Evolutionary conservation across 331 rosid genomes (phyloP).

Genomic region (Malus hybrid): DNA sequence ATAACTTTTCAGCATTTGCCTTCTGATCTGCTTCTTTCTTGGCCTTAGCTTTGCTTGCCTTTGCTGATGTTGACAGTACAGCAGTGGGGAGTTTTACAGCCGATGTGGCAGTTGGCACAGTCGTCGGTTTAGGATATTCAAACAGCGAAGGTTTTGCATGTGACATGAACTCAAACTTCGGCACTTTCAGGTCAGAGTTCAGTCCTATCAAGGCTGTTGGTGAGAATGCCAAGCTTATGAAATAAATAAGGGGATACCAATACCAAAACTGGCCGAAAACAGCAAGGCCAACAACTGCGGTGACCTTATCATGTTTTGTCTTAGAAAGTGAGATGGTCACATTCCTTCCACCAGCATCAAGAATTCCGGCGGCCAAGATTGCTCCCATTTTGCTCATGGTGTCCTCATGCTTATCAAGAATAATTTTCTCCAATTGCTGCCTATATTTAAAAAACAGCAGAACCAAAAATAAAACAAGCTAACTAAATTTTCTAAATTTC

Average conservation of each 20-base stretch:
- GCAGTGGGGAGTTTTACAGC: slow-evolving; percentile 96
- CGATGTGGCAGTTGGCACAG: slow-evolving; percentile 57
- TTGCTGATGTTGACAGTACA: slow-evolving; percentile 90
- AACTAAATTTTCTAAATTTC: not conserved
- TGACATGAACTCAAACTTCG: slow-evolving; percentile 83
- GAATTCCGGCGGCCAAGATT: slow-evolving; percentile 93
- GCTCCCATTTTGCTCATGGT: slow-evolving; percentile 99
- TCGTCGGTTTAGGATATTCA: slow-evolving; percentile 88
- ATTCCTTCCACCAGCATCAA: slow-evolving; percentile 98
- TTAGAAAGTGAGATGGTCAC: slow-evolving; percentile 85
- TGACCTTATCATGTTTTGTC: slow-evolving; percentile 88
- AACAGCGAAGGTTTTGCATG: slow-evolving; percentile 91
- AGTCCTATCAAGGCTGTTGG: slow-evolving; percentile 92
- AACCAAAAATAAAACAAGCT: not conserved
- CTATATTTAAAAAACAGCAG: slow-evolving; percentile 20
- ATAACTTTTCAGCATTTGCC: slow-evolving; percentile 56
- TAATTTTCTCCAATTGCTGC: slow-evolving; percentile 93
- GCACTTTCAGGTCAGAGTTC: slow-evolving; percentile 84
- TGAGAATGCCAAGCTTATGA: slow-evolving; percentile 82
- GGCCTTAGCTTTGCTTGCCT: slow-evolving; percentile 97
- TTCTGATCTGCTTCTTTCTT: slow-evolving; percentile 84
- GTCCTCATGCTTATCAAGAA: slow-evolving; percentile 96
- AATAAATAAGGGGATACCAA: slow-evolving; percentile 99
- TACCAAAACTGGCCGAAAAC: slow-evolving; percentile 99
- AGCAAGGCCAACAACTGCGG: slow-evolving; percentile 97